Evolutionary conservation across 2,329 filamentous ascomycete species (phyloP).

Genomic region (Verticillium isaacii): DNA sequence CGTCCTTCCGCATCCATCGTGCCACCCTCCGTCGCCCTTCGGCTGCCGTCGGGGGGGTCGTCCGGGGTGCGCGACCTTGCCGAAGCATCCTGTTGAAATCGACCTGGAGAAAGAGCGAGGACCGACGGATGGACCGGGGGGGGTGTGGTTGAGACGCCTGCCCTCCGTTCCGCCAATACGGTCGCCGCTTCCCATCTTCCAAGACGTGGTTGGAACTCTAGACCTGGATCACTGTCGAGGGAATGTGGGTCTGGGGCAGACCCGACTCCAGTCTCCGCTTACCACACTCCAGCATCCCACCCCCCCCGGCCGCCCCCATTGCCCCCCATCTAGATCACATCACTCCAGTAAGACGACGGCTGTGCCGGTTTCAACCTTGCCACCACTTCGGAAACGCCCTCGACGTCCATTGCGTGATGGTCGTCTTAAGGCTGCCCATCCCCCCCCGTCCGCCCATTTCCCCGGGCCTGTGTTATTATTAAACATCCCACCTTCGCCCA

Average conservation of each 20-base stretch:
- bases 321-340: not conserved
- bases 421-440: not conserved
- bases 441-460: not conserved
- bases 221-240: not conserved
- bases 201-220: not conserved
- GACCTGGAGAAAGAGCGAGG: not conserved
- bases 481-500: not conserved
- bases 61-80: not conserved
- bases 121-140: not conserved
- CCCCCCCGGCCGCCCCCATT: not conserved
- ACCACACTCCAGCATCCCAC: not conserved
- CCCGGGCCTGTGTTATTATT: not conserved
- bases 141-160: not conserved
- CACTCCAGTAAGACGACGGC: not conserved
- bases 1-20: not conserved
- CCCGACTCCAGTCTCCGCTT: not conserved
- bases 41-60: conserved; percentile 1
- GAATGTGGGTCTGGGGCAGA: not conserved
- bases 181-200: not conserved
- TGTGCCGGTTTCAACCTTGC: conserved; percentile 2
- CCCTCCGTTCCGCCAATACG: not conserved
- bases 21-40: not conserved
- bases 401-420: conserved; percentile 2
- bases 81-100: not conserved
- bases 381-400: conserved; percentile 2